phyloP scores from a whole-genome alignment of 306 rosid species.

The Argentina anserina region DNA sequence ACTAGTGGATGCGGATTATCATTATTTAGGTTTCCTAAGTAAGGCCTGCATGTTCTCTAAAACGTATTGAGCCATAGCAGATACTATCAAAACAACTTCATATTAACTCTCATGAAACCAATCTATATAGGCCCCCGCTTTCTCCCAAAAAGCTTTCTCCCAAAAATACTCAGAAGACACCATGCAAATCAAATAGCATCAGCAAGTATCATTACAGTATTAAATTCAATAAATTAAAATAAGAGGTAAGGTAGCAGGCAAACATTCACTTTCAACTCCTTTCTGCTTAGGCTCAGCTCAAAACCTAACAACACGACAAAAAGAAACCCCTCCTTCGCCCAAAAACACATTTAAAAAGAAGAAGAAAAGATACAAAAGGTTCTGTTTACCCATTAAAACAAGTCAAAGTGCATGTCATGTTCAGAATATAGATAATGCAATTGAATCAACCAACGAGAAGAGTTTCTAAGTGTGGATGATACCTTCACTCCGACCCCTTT shows the following conservation, averaged over 20 bases:
- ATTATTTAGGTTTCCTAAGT: neutral
- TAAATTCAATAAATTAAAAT: neutral
- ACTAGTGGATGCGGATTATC: neutral
- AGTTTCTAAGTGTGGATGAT: slow-evolving; percentile 1
- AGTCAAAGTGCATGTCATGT: neutral
- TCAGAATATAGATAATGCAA: slow-evolving; percentile 1
- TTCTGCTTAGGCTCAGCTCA: no score
- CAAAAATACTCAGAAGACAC: neutral
- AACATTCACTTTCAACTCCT: neutral
- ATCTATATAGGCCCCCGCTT: no score
- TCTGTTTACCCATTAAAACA: neutral
- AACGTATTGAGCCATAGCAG: no score
- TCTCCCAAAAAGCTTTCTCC: no score
- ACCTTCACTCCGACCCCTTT: slow-evolving; percentile 65
- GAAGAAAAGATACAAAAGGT: neutral
- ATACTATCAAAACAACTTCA: neutral
- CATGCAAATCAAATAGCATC: neutral
- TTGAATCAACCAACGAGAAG: neutral
- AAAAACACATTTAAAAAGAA: neutral
- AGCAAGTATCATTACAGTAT: neutral
- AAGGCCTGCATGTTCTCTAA: neutral
- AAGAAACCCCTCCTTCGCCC: neutral
- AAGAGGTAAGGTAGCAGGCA: neutral
- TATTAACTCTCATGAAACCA: neutral
- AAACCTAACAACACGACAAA: neutral